Evolutionary conservation across 1,284 basidiomycete species (phyloP), one percentile per base, ranked within the genome.

Genomic region (Chondrostereum purpureum): DNA sequence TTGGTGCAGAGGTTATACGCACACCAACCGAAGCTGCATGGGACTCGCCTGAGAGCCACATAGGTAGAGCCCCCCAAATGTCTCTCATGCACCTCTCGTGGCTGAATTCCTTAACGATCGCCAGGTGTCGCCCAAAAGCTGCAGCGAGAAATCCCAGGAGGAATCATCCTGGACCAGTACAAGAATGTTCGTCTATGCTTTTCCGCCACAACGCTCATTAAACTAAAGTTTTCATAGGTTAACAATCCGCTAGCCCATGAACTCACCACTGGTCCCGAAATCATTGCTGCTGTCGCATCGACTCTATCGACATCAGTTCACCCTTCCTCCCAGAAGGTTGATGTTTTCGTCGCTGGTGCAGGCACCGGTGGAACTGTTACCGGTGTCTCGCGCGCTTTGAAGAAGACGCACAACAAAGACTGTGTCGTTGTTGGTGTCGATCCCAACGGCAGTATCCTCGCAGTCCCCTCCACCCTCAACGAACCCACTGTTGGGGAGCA

Each of bases 341-440:
- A 94, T 57, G 84, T 83, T 0, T 69, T 98, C 35, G 66, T 96
- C n/a, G 89, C 85, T 4, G 85, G 92, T 4, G 91, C 93, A 8
- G 95, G 95, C 5, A 99, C 95, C 1, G 95, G 95, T 21, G 95
- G 95, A 6, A 97, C 95, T 0, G 72, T 99, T 50, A 90, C 88
- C 14, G 95, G 95, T 3, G 65, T 94, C 20, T 87, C 91, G 4
- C 75, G 83, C 23, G 90, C 88, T 1, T 71, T 97, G 57, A 88
- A 90, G 67, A 86, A 84, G 58, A 68, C 62, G 3, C 85, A 89
- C 56, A 89, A 89, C 58, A 65, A 75, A 21, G 66, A 78, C 17
- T 85, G 80, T 55, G 65, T 78, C 23, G 75, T 96, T 13, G 77
- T 99, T n/a, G 94, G 82, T 3, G 76, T 93, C 20, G 95, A 99